Base-by-base conservation (phyloP, 116 monocot genomes). In the Cymodocea nodosa region DNA sequence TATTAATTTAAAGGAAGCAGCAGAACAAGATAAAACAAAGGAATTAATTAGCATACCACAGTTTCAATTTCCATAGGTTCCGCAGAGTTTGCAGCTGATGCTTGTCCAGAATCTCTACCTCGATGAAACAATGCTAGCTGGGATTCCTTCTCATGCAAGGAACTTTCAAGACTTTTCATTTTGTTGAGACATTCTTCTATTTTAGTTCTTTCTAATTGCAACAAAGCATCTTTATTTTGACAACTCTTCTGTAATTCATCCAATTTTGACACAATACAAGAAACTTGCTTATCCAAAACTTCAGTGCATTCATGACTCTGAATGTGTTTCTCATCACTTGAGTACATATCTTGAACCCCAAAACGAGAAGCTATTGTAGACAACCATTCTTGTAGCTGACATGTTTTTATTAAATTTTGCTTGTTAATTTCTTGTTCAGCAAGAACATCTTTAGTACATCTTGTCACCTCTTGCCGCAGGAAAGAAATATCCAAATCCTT, bases 401-500 rank as follows among this genome's bases (percentile, higher is more conserved):
- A 56, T 48, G 82, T 56, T 30, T 86, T 76, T 69, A 59, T 67
- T 24, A 56, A 72, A 55, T 84, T 65, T 57, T 85, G 85, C 60
- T 92, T 89, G 70, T 75, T 86, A 39, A 51, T 70, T 64, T 86
- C 89, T 60, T 92, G 82, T 35, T 84, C 82, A 57, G 79, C 73
- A 62, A 92, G 61, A 68, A 82, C 79, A 73, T 98, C 83, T 63
- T 89, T 77, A 15, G 98, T 86, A 35, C 83, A 84, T 64, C 82
- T 85, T 48, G 92, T 92, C 30, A 98, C 78, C 67, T 98, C 98
- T 59, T 98, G 86, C 22, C 89, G 88, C 75, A 98, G 67, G 75
- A 98, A 98, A 53, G 89, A 92, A 51, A 98, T 84, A 70, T 98
- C 98, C 37, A 80, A 85, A 67, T 98, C 89, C 56, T 77, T 75